Evolutionary conservation across 345 rosid species (phyloP), one percentile per base, ranked within the genome.

Genomic region (Lumnitzera racemosa): DNA sequence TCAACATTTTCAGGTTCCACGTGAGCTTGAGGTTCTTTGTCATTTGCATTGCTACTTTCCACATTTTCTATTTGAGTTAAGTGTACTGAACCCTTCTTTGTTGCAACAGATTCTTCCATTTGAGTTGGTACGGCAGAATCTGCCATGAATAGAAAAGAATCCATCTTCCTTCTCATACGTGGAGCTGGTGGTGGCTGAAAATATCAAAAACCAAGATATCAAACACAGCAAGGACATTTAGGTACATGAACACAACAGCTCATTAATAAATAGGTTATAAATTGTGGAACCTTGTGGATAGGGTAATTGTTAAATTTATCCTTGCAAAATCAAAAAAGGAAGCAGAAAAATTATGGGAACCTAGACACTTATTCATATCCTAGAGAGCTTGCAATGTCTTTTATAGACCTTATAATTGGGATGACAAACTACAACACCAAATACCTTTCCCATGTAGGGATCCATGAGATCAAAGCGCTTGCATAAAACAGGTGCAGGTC

Each of bases 381-480:
- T 36, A 36, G 43, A 36, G 43, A 36, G 7, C 43, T 36, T 36
- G 43, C 43, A 15, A 31, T 15, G 58, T 63, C 55, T 55, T 24
- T 24, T 13, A 23, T n/a, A 41, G 16, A 15, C 24, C 43, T 46
- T 12, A 47, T 8, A 12, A 47, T 15, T 16, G 53, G 31, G 53
- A 53, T 55, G 54, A 36, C 48, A 27, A n/a, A 29, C 25, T 31
- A 15, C 27, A 15, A 55, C 55, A 27, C 31, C 31, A 1, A 59
- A 24, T 79, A 94, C 99, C 99, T 94, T 88, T 50, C 99, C 99
- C 84, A 90, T 78, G 71, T 57, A 86, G 53, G 99, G 97, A 79
- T 94, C 99, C 76, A 85, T 71, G 47, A 94, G 86, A 72, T 94
- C 99, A 77, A 94, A 94, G 64, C 97, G 95, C 73, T 90, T 94